These are phyloP conservation scores for Clausena lansium DNA, from an alignment of 345 rosid species.

Conservation along the genomic window DNA sequence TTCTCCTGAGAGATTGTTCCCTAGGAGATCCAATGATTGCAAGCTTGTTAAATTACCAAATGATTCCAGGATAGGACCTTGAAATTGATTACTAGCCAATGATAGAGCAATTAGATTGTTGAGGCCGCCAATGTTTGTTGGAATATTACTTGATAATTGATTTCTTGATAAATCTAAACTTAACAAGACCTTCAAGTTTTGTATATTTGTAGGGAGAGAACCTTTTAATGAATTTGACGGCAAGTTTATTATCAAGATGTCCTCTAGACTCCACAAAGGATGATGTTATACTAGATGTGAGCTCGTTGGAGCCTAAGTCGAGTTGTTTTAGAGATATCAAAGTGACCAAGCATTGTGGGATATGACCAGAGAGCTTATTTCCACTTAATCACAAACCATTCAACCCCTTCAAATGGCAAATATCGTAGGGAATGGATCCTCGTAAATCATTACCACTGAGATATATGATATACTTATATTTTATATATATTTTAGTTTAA, in stretches of 20 bases:
- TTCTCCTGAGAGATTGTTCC: constrained; percentile 1
- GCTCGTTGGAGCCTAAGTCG: not conserved
- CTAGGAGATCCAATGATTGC: constrained; percentile 7
- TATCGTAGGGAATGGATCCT: not conserved
- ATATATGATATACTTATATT: too few relatives aligned
- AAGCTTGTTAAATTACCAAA: not conserved
- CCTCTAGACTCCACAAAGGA: not conserved
- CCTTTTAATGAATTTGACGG: constrained; percentile 19
- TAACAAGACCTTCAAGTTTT: not conserved
- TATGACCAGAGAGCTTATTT: not conserved
- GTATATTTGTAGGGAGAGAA: not conserved
- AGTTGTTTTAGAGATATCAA: not conserved
- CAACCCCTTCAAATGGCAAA: not conserved
- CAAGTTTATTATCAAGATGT: constrained; percentile 11
- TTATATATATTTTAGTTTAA: too few relatives aligned
- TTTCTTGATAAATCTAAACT: too few relatives aligned
- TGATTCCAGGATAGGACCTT: constrained; percentile 12
- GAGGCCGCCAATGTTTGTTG: not conserved
- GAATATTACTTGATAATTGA: not conserved
- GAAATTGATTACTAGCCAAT: not conserved
- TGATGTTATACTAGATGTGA: constrained; percentile 14
- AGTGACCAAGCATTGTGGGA: too few relatives aligned
- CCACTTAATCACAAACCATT: not conserved
- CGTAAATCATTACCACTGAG: constrained; percentile 11
- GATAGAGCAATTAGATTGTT: not conserved